phyloP scores from a whole-genome alignment of 164 flowering plant species.

The Tetracentron sinense region DNA sequence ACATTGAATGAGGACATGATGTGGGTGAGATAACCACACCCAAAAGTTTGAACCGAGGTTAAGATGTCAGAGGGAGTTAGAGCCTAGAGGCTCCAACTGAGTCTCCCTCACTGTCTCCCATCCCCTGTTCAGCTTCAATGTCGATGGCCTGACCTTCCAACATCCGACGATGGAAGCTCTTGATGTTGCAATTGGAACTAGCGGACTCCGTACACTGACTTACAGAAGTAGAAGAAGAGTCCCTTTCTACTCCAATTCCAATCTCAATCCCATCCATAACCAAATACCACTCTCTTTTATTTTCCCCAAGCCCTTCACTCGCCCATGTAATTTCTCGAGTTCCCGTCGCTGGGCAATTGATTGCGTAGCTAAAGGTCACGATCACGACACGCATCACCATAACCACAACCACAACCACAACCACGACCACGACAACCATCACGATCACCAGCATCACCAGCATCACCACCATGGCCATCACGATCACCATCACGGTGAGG shows the following conservation, averaged over 20 bases:
- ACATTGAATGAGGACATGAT: too few species aligned
- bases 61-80: too few species aligned
- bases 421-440: slow-evolving; percentile 15
- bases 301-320: slow-evolving; percentile 7
- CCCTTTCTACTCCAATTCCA: background rate
- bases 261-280: background rate
- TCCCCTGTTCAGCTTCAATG: background rate
- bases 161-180: background rate
- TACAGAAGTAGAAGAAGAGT: background rate
- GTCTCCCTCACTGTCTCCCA: background rate
- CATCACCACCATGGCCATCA: slow-evolving; percentile 37
- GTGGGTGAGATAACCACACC: too few species aligned
- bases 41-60: too few species aligned
- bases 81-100: too few species aligned
- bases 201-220: background rate
- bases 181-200: background rate
- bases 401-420: slow-evolving; percentile 20
- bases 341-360: slow-evolving; percentile 9
- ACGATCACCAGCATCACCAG: slow-evolving; percentile 24
- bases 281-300: background rate
- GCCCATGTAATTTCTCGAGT: slow-evolving; percentile 2
- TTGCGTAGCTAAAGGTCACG: slow-evolving; percentile 14
- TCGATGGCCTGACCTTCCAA: background rate
- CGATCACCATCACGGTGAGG: slow-evolving; percentile 24
- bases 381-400: too few species aligned